These are phyloP conservation scores for Hura crepitans DNA, from an alignment of 441 rosid species.

Conservation along the genomic window DNA sequence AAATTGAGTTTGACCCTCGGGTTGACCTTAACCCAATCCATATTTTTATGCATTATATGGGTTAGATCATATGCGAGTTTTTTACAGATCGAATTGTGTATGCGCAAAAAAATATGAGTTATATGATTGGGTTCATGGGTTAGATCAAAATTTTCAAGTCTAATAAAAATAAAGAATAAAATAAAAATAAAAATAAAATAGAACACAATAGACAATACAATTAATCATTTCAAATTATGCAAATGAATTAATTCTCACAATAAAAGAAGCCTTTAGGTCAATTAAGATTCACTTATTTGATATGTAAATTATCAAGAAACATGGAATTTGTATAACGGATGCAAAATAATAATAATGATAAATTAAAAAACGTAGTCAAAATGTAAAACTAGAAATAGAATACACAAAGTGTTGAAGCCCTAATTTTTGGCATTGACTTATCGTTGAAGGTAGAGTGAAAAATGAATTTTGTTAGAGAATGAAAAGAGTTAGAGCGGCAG, in stretches of 20 bases:
- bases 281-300: not conserved
- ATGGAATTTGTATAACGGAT: not conserved
- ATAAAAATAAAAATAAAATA: conserved; percentile 2
- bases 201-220: not conserved
- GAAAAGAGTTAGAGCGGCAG: not conserved
- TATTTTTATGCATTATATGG: too few species aligned
- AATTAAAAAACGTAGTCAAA: not conserved
- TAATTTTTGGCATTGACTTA: not conserved
- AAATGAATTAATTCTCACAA: not conserved
- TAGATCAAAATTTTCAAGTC: too few species aligned
- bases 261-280: not conserved
- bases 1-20: too few species aligned
- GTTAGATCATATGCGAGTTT: too few species aligned
- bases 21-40: too few species aligned
- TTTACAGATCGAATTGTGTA: too few species aligned
- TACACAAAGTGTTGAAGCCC: not conserved
- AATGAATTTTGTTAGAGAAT: not conserved
- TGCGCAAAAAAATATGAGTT: too few species aligned
- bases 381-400: not conserved
- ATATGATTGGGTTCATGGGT: too few species aligned
- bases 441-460: not conserved
- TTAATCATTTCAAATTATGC: not conserved
- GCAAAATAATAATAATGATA: too few species aligned
- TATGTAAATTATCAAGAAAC: not conserved
- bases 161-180: too few species aligned